These are phyloP conservation scores for Juglanconis juglandina DNA, from an alignment of 2,329 filamentous ascomycete genomes.

Conservation along the genomic window DNA sequence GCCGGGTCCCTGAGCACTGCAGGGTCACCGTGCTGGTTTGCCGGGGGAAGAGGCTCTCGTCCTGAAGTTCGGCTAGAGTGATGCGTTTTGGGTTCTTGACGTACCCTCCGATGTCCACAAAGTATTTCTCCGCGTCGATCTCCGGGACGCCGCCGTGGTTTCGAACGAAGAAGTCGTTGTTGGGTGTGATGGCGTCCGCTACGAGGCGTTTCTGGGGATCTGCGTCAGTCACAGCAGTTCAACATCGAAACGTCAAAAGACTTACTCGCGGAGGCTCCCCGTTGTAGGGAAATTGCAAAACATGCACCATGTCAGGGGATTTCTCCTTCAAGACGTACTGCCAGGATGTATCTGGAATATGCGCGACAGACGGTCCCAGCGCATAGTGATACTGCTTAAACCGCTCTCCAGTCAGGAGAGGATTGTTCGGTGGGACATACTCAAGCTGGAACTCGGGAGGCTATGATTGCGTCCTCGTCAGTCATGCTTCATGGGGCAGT, in stretches of 20 bases:
- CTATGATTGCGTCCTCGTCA: slow-evolving; percentile 21
- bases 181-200: slow-evolving; percentile 57
- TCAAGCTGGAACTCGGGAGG: slow-evolving; percentile 55
- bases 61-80: slow-evolving; percentile 56
- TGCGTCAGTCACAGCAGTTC: slow-evolving; percentile 1
- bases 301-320: slow-evolving; percentile 56
- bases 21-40: slow-evolving; percentile 58
- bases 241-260: neutral
- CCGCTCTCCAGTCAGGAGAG: slow-evolving; percentile 51
- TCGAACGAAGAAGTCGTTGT: slow-evolving; percentile 55
- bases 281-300: slow-evolving; percentile 63
- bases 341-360: slow-evolving; percentile 58
- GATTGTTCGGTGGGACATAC: slow-evolving; percentile 54
- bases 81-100: slow-evolving; percentile 56
- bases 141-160: slow-evolving; percentile 70
- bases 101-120: slow-evolving; percentile 51
- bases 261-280: slow-evolving; percentile 52
- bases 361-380: slow-evolving; percentile 35
- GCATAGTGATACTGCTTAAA: slow-evolving; percentile 60
- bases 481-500: neutral
- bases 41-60: slow-evolving; percentile 58
- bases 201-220: slow-evolving; percentile 44
- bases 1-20: slow-evolving; percentile 66
- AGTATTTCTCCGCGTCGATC: slow-evolving; percentile 54
- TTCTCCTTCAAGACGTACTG: slow-evolving; percentile 54